Percentiles rank a stretch among this genome's conserved stretches.
These are phyloP conservation scores for Mucor lusitanicus DNA, from an alignment of 371 early-diverging fungal species.

Conservation along the genomic window DNA sequence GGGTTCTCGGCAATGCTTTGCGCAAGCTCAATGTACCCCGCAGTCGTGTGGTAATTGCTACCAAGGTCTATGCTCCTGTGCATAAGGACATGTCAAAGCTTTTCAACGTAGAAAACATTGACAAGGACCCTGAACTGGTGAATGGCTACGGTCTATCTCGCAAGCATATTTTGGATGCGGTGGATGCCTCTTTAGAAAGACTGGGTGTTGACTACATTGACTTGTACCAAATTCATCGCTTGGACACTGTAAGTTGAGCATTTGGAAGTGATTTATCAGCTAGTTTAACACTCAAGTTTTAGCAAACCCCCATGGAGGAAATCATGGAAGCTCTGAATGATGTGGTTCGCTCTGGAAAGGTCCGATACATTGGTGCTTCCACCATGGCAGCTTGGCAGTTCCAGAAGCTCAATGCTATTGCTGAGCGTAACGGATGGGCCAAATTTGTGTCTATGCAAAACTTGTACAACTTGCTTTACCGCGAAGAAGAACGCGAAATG, in stretches of 20 bases:
- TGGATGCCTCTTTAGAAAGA: conserved; percentile 51
- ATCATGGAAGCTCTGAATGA: conserved; percentile 62
- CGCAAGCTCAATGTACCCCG: conserved; percentile 39
- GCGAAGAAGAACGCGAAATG: conserved; percentile 68
- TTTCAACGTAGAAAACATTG: background rate
- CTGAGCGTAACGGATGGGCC: conserved; percentile 57
- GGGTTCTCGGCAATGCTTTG: conserved; percentile 42
- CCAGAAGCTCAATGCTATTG: conserved; percentile 39
- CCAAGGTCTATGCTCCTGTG: conserved; percentile 34
- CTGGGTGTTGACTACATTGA: conserved; percentile 62
- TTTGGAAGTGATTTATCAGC: background rate
- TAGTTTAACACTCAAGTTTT: background rate
- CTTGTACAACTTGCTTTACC: conserved; percentile 54
- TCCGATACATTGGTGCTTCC: conserved; percentile 45
- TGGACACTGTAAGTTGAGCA: conserved; percentile 24
- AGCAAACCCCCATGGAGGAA: conserved; percentile 48
- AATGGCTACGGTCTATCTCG: conserved; percentile 51
- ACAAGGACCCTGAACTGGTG: conserved; percentile 3
- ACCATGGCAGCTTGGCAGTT: conserved; percentile 42
- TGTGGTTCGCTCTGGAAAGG: conserved; percentile 50
- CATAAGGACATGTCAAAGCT: background rate
- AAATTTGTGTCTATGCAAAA: conserved; percentile 56
- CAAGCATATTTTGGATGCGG: conserved; percentile 57
- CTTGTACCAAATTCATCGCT: conserved; percentile 60
- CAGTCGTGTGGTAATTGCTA: conserved; percentile 41